phyloP scores from a whole-genome alignment of 495 filamentous ascomycete species.

The Sporormia fimetaria region DNA sequence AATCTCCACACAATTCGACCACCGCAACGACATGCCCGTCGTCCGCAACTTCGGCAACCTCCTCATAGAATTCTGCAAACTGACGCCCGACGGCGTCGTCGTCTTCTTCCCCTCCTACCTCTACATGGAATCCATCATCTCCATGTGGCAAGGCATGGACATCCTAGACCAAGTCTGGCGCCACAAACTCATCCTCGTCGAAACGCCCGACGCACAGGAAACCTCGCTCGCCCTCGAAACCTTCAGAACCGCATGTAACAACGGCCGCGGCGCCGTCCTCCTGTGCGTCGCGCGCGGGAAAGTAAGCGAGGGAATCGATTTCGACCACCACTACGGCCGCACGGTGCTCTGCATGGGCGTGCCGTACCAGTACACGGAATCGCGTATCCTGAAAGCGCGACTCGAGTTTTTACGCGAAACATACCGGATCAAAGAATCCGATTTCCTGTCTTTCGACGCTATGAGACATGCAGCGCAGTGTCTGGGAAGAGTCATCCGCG shows the following conservation, averaged over 20 bases:
- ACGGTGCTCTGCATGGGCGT: conserved; percentile 95
- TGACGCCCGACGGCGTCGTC: conserved; percentile 93
- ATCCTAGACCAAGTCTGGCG: conserved; percentile 98
- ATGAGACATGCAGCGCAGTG: conserved; percentile 98
- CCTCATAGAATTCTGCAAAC: conserved; percentile 81
- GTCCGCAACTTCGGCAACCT: conserved; percentile 92
- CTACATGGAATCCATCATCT: conserved; percentile 98
- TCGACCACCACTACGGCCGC: conserved; percentile 96
- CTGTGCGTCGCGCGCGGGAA: conserved; percentile 95
- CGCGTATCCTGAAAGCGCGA: conserved; percentile 88
- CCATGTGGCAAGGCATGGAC: conserved; percentile 98
- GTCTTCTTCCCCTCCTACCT: conserved; percentile 99
- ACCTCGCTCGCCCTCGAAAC: conserved; percentile 92
- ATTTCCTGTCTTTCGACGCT: conserved; percentile 97
- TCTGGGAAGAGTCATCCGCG: conserved; percentile 84
- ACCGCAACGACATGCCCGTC: conserved; percentile 86
- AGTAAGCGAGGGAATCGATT: conserved; percentile 96
- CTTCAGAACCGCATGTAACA: conserved; percentile 93
- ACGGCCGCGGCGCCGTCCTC: conserved; percentile 85
- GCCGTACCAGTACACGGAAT: conserved; percentile 98
- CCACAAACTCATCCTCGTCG: conserved; percentile 95
- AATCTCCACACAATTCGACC: conserved; percentile 82
- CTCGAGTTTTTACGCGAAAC: conserved; percentile 94
- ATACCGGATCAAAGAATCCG: conserved; percentile 93
- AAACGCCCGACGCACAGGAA: conserved; percentile 95